Base-by-base conservation (phyloP, 495 filamentous ascomycete genomes). In the Hyaloscypha hepaticicola region DNA sequence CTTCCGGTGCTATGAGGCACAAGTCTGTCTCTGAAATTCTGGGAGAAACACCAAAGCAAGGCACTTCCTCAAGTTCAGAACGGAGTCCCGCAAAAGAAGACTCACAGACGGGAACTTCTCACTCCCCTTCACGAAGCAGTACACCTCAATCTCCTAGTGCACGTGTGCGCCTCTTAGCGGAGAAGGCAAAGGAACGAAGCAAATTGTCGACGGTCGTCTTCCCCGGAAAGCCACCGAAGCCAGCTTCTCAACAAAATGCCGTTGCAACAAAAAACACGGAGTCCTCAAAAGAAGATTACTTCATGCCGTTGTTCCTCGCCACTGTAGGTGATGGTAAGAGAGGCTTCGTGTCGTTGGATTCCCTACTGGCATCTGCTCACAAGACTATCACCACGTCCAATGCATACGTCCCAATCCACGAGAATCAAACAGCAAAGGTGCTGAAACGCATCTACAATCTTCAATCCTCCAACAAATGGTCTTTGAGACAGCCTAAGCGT, bases 391-490 rank as follows among this genome's bases (percentile, higher is more conserved):
- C 85, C 22, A 96, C 93, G 0, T 77, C 84, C 1, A 91, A 95
- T 70, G 87, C 91, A 61, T 83, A 87, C 27, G 81, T 92, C 3
- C 87, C 88, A 22, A 85, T 93, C 51, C 83, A 90, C 50, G 95
- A 98, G 69, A 83, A 87, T 55, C 91, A 93, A 77, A 90, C 95
- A 61, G 90, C 88, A 67, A 88, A 88, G 58, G 89, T 96, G 12
- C 72, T 97, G 14, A 87, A 88, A 24, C 82, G 91, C 5, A 92
- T 98, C 19, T 95, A 96, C 68, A 86, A 92, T 53, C 80, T 98
- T 48, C 95, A 98, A 69, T 88, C 90, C 69, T 85, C 89, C 19
- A 92, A 94, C 67, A 85, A 90, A 64, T 97, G 95, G 93, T 94
- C 93, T 2, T 78, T 99, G 65, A 84, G 93, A 58, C 96, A 98